Percentiles rank a stretch among this genome's conserved stretches.
Conservation (phyloP, 1,139 yeast species). For the Chernovozyma aurita region DNA sequence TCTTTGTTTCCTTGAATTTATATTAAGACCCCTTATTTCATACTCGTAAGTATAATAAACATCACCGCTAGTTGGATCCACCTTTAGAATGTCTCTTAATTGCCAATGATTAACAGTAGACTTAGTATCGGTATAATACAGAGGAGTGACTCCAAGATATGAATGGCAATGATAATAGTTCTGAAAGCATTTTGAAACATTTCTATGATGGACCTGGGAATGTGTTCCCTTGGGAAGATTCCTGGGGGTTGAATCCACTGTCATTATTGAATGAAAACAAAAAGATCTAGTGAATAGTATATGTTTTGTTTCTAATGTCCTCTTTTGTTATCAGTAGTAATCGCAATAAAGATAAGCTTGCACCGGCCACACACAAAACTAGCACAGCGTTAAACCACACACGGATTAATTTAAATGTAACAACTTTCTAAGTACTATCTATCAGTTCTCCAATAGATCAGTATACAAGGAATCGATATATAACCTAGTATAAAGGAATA, state of each 20-base stretch:
- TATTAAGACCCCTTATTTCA: conserved; percentile 21
- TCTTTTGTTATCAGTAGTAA: neutral
- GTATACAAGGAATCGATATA: too few species aligned
- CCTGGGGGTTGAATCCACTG: conserved; percentile 1
- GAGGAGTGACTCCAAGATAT: conserved; percentile 35
- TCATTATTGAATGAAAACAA: conserved; percentile 1
- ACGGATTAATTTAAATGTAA: too few species aligned
- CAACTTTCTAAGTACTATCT: too few species aligned
- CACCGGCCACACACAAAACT: too few species aligned
- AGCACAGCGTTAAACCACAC: too few species aligned
- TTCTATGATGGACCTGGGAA: conserved; percentile 9
- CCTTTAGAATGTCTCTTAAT: conserved; percentile 67
- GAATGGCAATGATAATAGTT: conserved; percentile 42
- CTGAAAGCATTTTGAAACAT: conserved; percentile 37
- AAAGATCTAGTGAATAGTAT: neutral
- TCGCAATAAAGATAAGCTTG: too few species aligned
- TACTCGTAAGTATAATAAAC: conserved; percentile 34
- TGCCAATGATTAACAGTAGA: conserved; percentile 74
- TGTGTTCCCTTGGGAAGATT: neutral
- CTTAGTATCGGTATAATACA: conserved; percentile 28
- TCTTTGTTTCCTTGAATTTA: conserved; percentile 11
- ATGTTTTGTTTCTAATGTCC: neutral
- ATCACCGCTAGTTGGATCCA: conserved; percentile 23
- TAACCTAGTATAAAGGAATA: too few species aligned
- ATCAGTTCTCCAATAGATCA: too few species aligned